These are phyloP conservation scores for Alternaria sp. DNA, from an alignment of 2,329 filamentous ascomycete species.

Conservation along the genomic window DNA sequence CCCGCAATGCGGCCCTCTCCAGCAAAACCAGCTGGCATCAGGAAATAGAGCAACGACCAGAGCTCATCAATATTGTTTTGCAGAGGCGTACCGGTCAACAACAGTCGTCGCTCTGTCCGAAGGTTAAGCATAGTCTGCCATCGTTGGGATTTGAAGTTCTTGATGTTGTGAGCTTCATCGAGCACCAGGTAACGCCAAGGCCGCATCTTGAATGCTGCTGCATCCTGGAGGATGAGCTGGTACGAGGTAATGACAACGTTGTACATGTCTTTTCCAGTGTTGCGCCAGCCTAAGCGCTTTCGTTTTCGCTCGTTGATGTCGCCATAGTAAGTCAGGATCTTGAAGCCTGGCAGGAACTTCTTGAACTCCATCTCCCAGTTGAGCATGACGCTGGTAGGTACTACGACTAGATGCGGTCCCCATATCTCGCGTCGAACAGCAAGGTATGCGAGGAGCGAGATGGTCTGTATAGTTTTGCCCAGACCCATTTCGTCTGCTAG, in stretches of 20 bases:
- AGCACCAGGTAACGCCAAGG: constrained; percentile 98
- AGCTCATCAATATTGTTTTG: constrained; percentile 97
- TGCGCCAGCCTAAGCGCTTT: constrained; percentile 92
- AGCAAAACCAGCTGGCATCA: constrained; percentile 88
- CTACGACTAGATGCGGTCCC: constrained; percentile 95
- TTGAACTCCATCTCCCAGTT: constrained; percentile 99
- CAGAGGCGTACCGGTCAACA: constrained; percentile 92
- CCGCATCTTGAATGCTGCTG: constrained; percentile 89
- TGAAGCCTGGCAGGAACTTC: constrained; percentile 98
- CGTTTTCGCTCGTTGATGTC: constrained; percentile 88
- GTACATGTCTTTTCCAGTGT: constrained; percentile 78
- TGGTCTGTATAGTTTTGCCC: constrained; percentile 98
- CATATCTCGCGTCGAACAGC: constrained; percentile 90
- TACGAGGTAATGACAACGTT: constrained; percentile 99
- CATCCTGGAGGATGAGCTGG: constrained; percentile 92
- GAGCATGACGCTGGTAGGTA: constrained; percentile 97
- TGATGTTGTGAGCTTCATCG: constrained; percentile 99
- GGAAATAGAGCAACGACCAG: constrained; percentile 95
- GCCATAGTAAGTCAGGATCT: constrained; percentile 96
- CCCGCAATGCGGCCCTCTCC: constrained; percentile 91
- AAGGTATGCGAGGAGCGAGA: constrained; percentile 89
- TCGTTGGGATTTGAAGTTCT: constrained; percentile 96
- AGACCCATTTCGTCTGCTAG: constrained; percentile 98
- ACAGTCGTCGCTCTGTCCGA: constrained; percentile 84
- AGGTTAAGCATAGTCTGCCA: constrained; percentile 97